A percentile compares a stretch with the other conserved stretches of the same genome.
These are phyloP conservation scores for Climacium dendroides DNA, from an alignment of 225 moss, liverwort and hornwort genomes.

Conservation along the genomic window DNA sequence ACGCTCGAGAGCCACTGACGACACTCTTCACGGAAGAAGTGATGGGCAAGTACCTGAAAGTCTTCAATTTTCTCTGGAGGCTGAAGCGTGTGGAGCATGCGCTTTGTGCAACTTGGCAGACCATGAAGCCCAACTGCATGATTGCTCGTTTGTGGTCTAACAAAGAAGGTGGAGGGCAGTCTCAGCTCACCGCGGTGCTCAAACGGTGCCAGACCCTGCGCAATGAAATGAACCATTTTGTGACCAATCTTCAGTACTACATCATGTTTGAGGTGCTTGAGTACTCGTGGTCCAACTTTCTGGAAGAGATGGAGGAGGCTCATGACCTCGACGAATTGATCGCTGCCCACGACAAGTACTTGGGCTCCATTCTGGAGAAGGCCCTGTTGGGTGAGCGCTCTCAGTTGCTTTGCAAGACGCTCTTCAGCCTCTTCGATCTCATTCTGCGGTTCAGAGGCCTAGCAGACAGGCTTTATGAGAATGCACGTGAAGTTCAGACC, in stretches of 20 bases:
- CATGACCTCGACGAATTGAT: slow-evolving; percentile 93
- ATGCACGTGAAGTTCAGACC: slow-evolving; percentile 87
- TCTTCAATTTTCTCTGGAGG: slow-evolving; percentile 98
- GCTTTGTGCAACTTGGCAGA: slow-evolving; percentile 98
- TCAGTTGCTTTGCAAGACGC: slow-evolving; percentile 92
- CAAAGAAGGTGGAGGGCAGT: slow-evolving; percentile 69
- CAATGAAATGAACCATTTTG: slow-evolving; percentile 99
- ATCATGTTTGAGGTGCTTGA: slow-evolving; percentile 99
- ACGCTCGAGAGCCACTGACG: slow-evolving; percentile 84
- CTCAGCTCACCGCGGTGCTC: slow-evolving; percentile 81
- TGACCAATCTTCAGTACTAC: slow-evolving; percentile 96
- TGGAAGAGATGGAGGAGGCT: slow-evolving; percentile 97
- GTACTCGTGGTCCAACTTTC: slow-evolving; percentile 96
- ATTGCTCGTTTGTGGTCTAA: slow-evolving; percentile 77
- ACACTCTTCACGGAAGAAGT: slow-evolving; percentile 98
- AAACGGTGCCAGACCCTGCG: slow-evolving; percentile 95
- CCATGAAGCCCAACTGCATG: slow-evolving; percentile 96
- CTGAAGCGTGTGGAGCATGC: slow-evolving; percentile 98
- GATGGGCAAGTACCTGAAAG: slow-evolving; percentile 85
- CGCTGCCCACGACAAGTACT: slow-evolving; percentile 93
- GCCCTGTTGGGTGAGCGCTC: slow-evolving; percentile 91
- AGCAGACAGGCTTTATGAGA: slow-evolving; percentile 92
- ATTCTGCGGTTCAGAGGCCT: slow-evolving; percentile 93
- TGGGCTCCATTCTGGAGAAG: slow-evolving; percentile 92
- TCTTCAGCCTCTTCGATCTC: slow-evolving; percentile 89